A percentile compares a stretch with the other conserved stretches of the same genome.
phyloP scores from a whole-genome alignment of 2,329 filamentous ascomycete genomes.

The Coniella lustricola region DNA sequence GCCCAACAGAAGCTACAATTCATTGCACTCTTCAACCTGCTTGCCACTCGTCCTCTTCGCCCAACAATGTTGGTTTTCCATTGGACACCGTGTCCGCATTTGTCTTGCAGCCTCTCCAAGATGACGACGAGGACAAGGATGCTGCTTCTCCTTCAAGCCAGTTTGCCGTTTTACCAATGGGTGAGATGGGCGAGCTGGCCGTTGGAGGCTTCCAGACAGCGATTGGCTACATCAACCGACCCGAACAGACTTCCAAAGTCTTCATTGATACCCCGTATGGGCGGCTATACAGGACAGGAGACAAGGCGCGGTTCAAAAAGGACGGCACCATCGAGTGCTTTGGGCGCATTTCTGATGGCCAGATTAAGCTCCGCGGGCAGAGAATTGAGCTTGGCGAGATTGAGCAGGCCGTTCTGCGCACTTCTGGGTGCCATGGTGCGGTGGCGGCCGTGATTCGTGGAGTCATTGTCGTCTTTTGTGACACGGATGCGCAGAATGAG shows the following conservation, averaged over 20 bases:
- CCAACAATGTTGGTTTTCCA: slow-evolving; percentile 68
- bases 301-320: slow-evolving; percentile 63
- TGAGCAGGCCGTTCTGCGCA: slow-evolving; percentile 60
- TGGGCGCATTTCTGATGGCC: slow-evolving; percentile 70
- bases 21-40: slow-evolving; percentile 71
- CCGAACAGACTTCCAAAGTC: slow-evolving; percentile 62
- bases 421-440: slow-evolving; percentile 55
- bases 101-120: slow-evolving; percentile 47
- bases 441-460: slow-evolving; percentile 61
- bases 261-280: slow-evolving; percentile 67
- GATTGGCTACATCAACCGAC: slow-evolving; percentile 72
- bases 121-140: slow-evolving; percentile 5
- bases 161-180: slow-evolving; percentile 47
- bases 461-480: slow-evolving; percentile 68
- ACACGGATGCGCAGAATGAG: slow-evolving; percentile 35
- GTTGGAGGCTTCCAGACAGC: slow-evolving; percentile 77
- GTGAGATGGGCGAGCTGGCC: slow-evolving; percentile 70
- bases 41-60: slow-evolving; percentile 49
- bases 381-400: slow-evolving; percentile 74
- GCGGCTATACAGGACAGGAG: slow-evolving; percentile 74
- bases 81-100: slow-evolving; percentile 77
- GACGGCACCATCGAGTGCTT: slow-evolving; percentile 74
- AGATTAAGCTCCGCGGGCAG: slow-evolving; percentile 83
- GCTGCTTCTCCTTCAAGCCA: slow-evolving; percentile 22
- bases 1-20: slow-evolving; percentile 85